phyloP scores from a whole-genome alignment of 139 green algal genomes.

The Volvox reticuliferus region DNA sequence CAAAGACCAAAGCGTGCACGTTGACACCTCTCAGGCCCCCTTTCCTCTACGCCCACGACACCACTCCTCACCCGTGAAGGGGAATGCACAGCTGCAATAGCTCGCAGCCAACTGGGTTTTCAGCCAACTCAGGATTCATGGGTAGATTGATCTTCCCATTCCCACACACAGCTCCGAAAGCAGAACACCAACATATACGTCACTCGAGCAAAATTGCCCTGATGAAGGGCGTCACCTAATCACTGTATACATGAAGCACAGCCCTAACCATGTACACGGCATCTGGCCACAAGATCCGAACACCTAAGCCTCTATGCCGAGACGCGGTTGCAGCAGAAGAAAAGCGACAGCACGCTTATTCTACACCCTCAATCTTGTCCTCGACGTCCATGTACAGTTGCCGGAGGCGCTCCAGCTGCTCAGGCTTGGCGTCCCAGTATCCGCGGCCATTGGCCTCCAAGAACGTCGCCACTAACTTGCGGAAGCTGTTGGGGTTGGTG shows the following conservation, averaged over 20 bases:
- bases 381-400: constrained; percentile 95
- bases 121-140: not conserved
- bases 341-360: constrained; percentile 67
- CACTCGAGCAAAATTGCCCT: constrained; percentile 18
- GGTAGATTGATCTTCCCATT: not conserved
- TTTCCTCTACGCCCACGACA: not conserved
- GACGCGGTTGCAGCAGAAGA: no score
- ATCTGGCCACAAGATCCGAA: no score
- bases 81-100: constrained; percentile 4
- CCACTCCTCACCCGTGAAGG: not conserved
- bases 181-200: constrained; percentile 11
- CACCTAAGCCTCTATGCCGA: no score
- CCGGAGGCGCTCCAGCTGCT: constrained; percentile 94
- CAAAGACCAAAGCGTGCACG: no score
- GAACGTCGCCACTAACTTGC: constrained; percentile 94
- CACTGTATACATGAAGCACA: not conserved
- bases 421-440: constrained; percentile 93
- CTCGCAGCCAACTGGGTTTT: not conserved
- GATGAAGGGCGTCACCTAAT: not conserved
- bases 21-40: not conserved
- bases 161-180: not conserved
- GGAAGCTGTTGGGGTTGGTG: constrained; percentile 96
- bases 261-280: not conserved
- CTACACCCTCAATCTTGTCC: constrained; percentile 99
- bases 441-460: constrained; percentile 98